These are phyloP conservation scores for Eucalyptus pauciflora DNA, from an alignment of 345 rosid species.

Conservation along the genomic window DNA sequence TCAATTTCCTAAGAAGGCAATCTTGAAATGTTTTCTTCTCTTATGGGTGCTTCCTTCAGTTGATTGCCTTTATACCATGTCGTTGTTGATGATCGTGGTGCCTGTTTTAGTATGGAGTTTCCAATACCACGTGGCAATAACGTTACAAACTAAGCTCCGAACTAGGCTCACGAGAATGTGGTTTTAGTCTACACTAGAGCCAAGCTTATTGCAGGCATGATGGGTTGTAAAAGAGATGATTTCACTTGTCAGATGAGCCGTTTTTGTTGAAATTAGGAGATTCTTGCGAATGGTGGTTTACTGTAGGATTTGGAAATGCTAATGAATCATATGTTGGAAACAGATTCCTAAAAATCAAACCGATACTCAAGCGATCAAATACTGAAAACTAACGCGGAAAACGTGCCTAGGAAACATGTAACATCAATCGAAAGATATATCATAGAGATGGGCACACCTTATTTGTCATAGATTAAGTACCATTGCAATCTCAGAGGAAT, in stretches of 20 bases:
- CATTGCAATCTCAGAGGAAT: no score
- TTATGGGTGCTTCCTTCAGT: neutral
- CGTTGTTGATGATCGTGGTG: neutral
- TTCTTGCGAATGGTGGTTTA: neutral
- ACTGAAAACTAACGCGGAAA: accelerated
- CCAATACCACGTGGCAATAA: no score
- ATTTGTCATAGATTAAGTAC: accelerated
- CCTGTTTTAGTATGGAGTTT: neutral
- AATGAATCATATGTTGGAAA: neutral
- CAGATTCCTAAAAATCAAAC: accelerated
- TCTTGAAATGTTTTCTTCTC: neutral
- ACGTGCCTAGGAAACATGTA: accelerated
- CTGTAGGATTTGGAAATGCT: neutral
- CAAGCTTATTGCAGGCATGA: no score
- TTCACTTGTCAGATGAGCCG: neutral
- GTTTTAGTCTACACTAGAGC: no score
- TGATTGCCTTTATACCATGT: neutral
- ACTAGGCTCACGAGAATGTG: no score
- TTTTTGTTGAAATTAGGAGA: neutral
- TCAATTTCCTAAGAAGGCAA: no score
- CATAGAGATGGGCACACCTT: accelerated
- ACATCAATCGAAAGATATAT: accelerated
- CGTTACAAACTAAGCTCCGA: no score
- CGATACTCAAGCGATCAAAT: accelerated
- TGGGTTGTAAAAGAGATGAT: no score